These are phyloP conservation scores for Nitzschia putrida DNA, from an alignment of 108 stramenopile genomes.

Conservation along the genomic window DNA sequence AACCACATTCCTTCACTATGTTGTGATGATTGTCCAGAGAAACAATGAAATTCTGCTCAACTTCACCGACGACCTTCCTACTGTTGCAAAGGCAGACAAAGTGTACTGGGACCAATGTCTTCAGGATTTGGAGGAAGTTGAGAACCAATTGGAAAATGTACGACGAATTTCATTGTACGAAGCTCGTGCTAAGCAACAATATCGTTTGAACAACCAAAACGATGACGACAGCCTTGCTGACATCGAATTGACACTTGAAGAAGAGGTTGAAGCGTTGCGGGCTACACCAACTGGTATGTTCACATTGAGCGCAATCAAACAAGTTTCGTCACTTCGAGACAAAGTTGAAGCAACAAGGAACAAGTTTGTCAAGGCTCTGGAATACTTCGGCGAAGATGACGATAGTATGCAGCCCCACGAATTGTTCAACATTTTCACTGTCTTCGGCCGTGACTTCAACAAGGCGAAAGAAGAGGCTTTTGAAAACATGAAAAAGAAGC, in stretches of 20 bases:
- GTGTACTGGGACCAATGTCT: constrained; percentile 86
- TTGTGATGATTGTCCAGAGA: constrained; percentile 84
- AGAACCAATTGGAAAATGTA: constrained; percentile 82
- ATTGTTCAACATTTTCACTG: constrained; percentile 76
- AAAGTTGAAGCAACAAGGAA: constrained; percentile 72
- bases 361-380: constrained; percentile 61
- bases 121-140: constrained; percentile 77
- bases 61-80: constrained; percentile 80
- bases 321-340: constrained; percentile 81
- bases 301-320: constrained; percentile 81
- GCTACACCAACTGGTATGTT: constrained; percentile 77
- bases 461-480: constrained; percentile 75
- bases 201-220: constrained; percentile 38
- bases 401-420: constrained; percentile 77
- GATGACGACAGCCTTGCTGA: constrained; percentile 64
- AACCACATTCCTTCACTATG: constrained; percentile 94
- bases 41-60: constrained; percentile 77
- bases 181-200: constrained; percentile 30
- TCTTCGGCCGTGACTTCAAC: constrained; percentile 78
- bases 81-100: constrained; percentile 77
- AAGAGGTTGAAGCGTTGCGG: constrained; percentile 74
- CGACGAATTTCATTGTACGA: constrained; percentile 72
- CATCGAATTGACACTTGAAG: constrained; percentile 66
- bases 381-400: constrained; percentile 82
- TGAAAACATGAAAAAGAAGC: constrained; percentile 67